Conservation (phyloP, 106 monocot species). For the Alisma plantagoaquatica region DNA sequence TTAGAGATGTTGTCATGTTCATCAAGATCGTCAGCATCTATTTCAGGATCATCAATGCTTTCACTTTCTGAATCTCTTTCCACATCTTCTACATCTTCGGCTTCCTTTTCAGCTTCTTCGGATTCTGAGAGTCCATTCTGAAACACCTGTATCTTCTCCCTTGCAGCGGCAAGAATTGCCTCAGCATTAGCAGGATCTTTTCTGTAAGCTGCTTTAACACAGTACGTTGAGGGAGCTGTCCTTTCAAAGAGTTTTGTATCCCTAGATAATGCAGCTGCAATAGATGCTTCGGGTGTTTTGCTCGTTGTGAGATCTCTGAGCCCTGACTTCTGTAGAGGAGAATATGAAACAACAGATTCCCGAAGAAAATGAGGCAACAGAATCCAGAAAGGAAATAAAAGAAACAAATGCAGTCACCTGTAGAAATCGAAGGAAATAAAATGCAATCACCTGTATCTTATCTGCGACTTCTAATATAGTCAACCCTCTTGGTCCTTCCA, state of each 20-base stretch:
- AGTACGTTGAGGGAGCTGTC: constrained; percentile 98
- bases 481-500: constrained; percentile 77
- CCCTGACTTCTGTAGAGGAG: constrained; percentile 67
- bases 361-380: background rate
- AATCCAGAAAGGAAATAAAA: constrained; percentile 1
- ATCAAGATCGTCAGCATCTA: constrained; percentile 55
- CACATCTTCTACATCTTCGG: constrained; percentile 64
- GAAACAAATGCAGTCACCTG: constrained; percentile 1
- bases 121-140: constrained; percentile 81
- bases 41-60: constrained; percentile 75
- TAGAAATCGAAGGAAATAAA: too few relatives aligned
- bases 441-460: constrained; percentile 99
- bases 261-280: constrained; percentile 90
- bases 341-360: constrained; percentile 5
- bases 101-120: constrained; percentile 80
- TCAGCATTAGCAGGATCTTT: constrained; percentile 94
- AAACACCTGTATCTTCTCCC: constrained; percentile 81
- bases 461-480: constrained; percentile 96
- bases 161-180: constrained; percentile 62
- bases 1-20: constrained; percentile 20
- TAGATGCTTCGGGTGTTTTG: constrained; percentile 99
- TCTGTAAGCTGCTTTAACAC: constrained; percentile 65
- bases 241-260: constrained; percentile 96
- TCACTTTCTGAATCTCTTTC: constrained; percentile 94
- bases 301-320: constrained; percentile 95